Percentiles rank a stretch among this genome's conserved stretches.
These are phyloP conservation scores for Globisporangium orthogonon DNA, from an alignment of 352 stramenopile species.

Conservation along the genomic window DNA sequence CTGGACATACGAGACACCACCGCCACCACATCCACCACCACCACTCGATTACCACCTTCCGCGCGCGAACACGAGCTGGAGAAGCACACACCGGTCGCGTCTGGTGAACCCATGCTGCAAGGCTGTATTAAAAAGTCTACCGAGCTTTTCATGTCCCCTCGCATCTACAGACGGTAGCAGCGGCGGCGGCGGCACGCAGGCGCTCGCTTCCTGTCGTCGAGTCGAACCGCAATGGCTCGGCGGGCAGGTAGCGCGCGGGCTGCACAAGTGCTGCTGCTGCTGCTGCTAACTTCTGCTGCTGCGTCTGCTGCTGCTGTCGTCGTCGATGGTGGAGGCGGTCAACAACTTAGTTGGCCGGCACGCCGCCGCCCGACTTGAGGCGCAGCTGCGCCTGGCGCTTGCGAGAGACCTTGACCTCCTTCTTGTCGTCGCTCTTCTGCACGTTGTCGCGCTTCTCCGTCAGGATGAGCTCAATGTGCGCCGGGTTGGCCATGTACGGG, in stretches of 20 bases:
- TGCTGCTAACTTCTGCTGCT: background rate
- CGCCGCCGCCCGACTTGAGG: slow-evolving; percentile 83
- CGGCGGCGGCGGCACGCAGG: background rate
- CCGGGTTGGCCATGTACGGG: slow-evolving; percentile 98
- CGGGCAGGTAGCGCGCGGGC: background rate
- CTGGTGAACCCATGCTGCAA: slow-evolving; percentile 73
- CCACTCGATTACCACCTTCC: background rate
- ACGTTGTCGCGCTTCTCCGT: slow-evolving; percentile 94
- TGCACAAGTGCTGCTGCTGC: background rate
- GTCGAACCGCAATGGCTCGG: background rate
- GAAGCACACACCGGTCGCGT: slow-evolving; percentile 11
- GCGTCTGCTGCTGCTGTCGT: background rate
- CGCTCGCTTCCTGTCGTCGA: background rate
- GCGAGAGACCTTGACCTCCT: slow-evolving; percentile 79
- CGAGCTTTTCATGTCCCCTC: slow-evolving; percentile 30
- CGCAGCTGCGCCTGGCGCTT: slow-evolving; percentile 87
- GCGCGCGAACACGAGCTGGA: background rate
- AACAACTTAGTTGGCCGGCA: slow-evolving; percentile 69
- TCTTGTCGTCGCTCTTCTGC: slow-evolving; percentile 86
- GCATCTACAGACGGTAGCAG: slow-evolving; percentile 35
- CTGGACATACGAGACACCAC: background rate
- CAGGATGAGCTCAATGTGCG: slow-evolving; percentile 99
- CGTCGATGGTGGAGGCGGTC: slow-evolving; percentile 7
- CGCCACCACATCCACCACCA: background rate
- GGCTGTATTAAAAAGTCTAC: slow-evolving; percentile 76